Evolutionary conservation across 768 basidiomycete genomes (phyloP).

Genomic region (Lentinus tigrinus): DNA sequence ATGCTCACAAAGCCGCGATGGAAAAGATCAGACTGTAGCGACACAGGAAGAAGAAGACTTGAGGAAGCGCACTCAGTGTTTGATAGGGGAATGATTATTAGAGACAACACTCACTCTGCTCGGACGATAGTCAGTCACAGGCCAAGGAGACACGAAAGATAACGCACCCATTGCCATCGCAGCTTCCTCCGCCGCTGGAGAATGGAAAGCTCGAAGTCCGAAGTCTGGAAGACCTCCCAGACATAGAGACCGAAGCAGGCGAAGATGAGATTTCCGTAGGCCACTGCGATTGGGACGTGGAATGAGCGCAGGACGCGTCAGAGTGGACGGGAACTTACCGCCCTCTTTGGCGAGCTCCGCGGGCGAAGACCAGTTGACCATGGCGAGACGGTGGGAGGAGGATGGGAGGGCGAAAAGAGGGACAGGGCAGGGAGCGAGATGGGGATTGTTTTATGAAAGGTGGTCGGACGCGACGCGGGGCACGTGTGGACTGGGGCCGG

Average conservation of each 20-base stretch:
- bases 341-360: constrained; percentile 36
- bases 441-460: constrained; percentile 6
- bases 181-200: constrained; percentile 55
- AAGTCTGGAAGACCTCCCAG: constrained; percentile 67
- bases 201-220: constrained; percentile 67
- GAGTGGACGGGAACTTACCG: neutral
- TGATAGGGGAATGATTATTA: neutral
- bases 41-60: constrained; percentile 67
- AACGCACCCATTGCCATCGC: constrained; percentile 68
- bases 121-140: neutral
- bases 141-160: constrained; percentile 15
- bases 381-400: constrained; percentile 20
- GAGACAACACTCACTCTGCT: neutral
- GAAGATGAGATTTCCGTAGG: constrained; percentile 60
- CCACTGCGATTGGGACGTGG: constrained; percentile 35
- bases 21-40: constrained; percentile 72
- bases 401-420: neutral
- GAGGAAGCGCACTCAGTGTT: neutral
- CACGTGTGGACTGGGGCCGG: constrained; percentile 4
- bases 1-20: constrained; percentile 58
- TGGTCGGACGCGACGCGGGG: constrained; percentile 6
- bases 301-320: neutral
- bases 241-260: constrained; percentile 64
- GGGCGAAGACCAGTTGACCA: constrained; percentile 53
- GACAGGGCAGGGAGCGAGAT: neutral